Evolutionary conservation across 345 rosid species (phyloP).

Genomic region (Citrus unshiu): DNA sequence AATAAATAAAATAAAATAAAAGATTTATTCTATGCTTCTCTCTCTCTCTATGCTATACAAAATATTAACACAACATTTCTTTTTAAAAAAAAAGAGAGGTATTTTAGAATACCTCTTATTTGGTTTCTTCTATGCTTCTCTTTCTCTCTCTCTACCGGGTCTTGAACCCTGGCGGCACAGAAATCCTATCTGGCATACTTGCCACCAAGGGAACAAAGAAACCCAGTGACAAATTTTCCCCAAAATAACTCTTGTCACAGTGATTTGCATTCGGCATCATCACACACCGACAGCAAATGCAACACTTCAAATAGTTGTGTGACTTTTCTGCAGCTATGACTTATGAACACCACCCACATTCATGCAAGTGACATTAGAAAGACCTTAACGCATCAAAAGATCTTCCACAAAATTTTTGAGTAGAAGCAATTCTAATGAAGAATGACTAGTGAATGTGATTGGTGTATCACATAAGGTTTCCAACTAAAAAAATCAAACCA

Average conservation of each 20-base stretch:
- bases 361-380: background rate
- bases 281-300: background rate
- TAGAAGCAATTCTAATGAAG: background rate
- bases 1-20: no score
- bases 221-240: background rate
- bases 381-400: background rate
- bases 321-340: no score
- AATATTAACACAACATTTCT: no score
- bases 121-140: background rate
- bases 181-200: background rate
- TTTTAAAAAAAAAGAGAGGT: background rate
- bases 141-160: background rate
- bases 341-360: no score
- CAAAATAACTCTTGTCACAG: background rate
- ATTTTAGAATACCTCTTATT: slow-evolving; percentile 14
- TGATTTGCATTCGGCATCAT: background rate
- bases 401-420: background rate
- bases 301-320: no score
- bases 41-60: no score
- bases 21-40: no score
- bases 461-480: background rate
- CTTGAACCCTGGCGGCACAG: slow-evolving; percentile 1
- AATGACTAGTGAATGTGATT: no score
- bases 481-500: background rate
- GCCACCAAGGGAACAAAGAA: background rate